A percentile compares a stretch with the other conserved stretches of the same genome.
These are phyloP conservation scores for Stephanodiscus minutulus DNA, from an alignment of 108 stramenopile genomes.

Conservation along the genomic window DNA sequence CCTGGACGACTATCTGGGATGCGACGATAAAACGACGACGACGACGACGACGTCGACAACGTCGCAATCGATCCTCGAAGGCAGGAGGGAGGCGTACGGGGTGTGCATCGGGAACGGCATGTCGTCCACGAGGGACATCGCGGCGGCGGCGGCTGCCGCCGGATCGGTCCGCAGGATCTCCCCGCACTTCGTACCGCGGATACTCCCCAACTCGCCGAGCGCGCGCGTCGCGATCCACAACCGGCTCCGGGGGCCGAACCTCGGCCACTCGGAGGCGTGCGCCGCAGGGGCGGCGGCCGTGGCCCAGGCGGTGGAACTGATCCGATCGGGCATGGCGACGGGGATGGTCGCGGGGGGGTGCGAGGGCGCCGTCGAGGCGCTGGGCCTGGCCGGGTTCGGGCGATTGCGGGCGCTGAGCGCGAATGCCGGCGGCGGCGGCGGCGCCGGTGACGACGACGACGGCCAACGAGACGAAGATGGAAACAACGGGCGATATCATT, in stretches of 20 bases:
- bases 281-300: conserved; percentile 94
- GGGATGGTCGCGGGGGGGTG: conserved; percentile 95
- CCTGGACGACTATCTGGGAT: conserved; percentile 39
- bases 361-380: conserved; percentile 91
- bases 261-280: conserved; percentile 89
- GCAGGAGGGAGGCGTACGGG: conserved; percentile 58
- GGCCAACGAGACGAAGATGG: conserved; percentile 4
- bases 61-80: background rate
- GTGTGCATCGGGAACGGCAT: conserved; percentile 89
- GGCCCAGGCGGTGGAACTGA: conserved; percentile 89
- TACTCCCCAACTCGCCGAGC: conserved; percentile 90
- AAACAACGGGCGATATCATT: background rate
- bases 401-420: conserved; percentile 87
- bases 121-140: conserved; percentile 87
- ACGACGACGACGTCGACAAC: conserved; percentile 18
- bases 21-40: conserved; percentile 6
- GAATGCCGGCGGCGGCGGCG: conserved; percentile 45
- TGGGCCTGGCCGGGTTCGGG: conserved; percentile 91
- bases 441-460: conserved; percentile 53
- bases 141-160: conserved; percentile 43
- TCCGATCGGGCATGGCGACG: conserved; percentile 83
- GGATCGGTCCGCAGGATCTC: conserved; percentile 57
- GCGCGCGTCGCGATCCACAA: conserved; percentile 71
- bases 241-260: conserved; percentile 85
- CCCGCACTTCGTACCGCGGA: conserved; percentile 95